phyloP scores from a whole-genome alignment of 768 basidiomycete species.

The Tephrocybe sp. region DNA sequence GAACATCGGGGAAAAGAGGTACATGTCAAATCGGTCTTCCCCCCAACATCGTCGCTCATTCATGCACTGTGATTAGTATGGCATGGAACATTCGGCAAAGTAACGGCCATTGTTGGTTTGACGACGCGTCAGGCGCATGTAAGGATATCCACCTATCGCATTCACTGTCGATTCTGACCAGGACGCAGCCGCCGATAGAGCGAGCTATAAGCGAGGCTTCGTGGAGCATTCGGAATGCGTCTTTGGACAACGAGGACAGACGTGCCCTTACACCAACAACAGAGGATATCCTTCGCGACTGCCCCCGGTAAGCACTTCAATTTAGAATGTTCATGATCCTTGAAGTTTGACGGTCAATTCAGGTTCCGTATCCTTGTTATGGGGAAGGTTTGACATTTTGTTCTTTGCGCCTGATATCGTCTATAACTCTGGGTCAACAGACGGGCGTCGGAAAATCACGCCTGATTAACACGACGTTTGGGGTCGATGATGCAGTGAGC shows the following conservation, averaged over 20 bases:
- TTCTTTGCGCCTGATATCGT: not conserved
- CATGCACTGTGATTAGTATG: constrained; percentile 5
- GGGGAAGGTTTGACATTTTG: constrained; percentile 20
- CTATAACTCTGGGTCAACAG: constrained; percentile 7
- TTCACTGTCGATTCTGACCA: not conserved
- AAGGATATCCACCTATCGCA: not conserved
- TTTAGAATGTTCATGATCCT: not conserved
- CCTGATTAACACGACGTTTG: constrained; percentile 27
- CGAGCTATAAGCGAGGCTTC: not conserved
- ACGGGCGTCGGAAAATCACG: constrained; percentile 29
- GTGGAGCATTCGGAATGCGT: not conserved
- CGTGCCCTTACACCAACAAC: constrained; percentile 10
- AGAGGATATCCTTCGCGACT: constrained; percentile 13
- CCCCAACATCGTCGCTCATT: not conserved
- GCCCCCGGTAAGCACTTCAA: constrained; percentile 10
- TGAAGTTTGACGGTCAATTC: not conserved
- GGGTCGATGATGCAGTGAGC: constrained; percentile 22
- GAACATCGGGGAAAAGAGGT: not conserved
- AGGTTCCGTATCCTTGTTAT: constrained; percentile 27
- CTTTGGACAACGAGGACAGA: not conserved
- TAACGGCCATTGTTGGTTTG: constrained; percentile 3
- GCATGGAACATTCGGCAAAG: constrained; percentile 1
- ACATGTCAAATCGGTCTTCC: not conserved
- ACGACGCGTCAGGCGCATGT: constrained; percentile 3
- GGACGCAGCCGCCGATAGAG: not conserved